Conservation (phyloP, 805 yeast species). For the Yamadazyma kitorensis region DNA sequence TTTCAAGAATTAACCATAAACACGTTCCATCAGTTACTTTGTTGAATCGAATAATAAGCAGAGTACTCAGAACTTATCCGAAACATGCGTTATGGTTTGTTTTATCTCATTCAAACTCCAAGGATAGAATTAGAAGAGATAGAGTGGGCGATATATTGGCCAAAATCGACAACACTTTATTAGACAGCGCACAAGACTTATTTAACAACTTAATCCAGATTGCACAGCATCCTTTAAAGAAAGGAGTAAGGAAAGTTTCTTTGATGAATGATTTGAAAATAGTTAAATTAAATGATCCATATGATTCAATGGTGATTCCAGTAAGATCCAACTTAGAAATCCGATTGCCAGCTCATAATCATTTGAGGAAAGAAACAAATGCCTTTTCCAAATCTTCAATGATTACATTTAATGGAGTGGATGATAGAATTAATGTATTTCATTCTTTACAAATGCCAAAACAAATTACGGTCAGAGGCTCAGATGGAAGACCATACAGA, state of each 20-base stretch:
- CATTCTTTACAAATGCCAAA: slow-evolving; percentile 86
- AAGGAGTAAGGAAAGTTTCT: slow-evolving; percentile 30
- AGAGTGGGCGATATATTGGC: slow-evolving; percentile 17
- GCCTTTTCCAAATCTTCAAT: slow-evolving; percentile 46
- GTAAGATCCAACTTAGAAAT: slow-evolving; percentile 67
- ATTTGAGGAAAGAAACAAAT: slow-evolving; percentile 35
- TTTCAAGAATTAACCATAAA: slow-evolving; percentile 72
- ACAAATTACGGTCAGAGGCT: slow-evolving; percentile 70
- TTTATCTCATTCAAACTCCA: slow-evolving; percentile 65
- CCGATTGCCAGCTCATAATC: slow-evolving; percentile 52
- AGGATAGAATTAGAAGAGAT: slow-evolving; percentile 26
- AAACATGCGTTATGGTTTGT: slow-evolving; percentile 84
- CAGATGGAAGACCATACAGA: slow-evolving; percentile 70
- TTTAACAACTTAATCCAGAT: slow-evolving; percentile 43
- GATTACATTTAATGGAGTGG: slow-evolving; percentile 59
- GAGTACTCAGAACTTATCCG: slow-evolving; percentile 66
- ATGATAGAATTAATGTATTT: slow-evolving; percentile 66
- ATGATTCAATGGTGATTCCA: slow-evolving; percentile 64
- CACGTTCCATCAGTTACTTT: slow-evolving; percentile 54
- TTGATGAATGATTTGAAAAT: slow-evolving; percentile 42
- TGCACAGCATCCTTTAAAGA: slow-evolving; percentile 39
- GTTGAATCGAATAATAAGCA: slow-evolving; percentile 55
- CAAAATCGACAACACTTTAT: background rate
- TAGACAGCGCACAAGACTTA: slow-evolving; percentile 1
- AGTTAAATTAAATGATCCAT: slow-evolving; percentile 25